Base-by-base conservation (phyloP, 2,329 filamentous ascomycete species). In the Fusarium sp. region DNA sequence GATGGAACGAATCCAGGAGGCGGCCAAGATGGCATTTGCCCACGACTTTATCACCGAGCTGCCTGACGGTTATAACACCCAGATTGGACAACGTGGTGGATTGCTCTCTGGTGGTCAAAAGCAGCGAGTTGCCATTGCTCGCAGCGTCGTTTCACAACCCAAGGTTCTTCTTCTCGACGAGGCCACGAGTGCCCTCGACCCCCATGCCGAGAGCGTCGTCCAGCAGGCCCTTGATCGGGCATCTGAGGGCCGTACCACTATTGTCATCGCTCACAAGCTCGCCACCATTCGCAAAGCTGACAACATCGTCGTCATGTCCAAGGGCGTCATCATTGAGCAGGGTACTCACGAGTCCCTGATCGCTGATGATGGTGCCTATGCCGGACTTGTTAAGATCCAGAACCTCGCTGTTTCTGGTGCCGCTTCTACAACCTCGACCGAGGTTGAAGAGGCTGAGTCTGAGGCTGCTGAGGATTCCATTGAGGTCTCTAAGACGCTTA, bases 71-170 rank as follows among this genome's bases (percentile, higher is more conserved):
- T 84, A 84, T 73, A 84, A 88, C 2, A 91, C 91, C 0, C 82
- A 85, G 9, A 89, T 92, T 9, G 91, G 91, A 7, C 88, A 92
- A 73, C 86, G 87, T 12, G 91, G 91, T 2, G 88, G 90, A 38
- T 88, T 91, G 60, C 82, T 93, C 1, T 91, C 89, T n/a, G 91
- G 91, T 27, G 91, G 91, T 3, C 91, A 93, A 75, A 86, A 90
- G 40, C 91, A 93, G 75, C 85, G 91, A 17, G 84, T 93, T 14
- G 88, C 90, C 1, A 92, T 93, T 66, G 91, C 91, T 4, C 85
- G 91, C 29, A 89, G 88, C 49, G 90, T 93, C 60, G 83, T 92
- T 31, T 87, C 88, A 22, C 82, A 89, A 49, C 90, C 91, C 0
- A 83, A 84, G 2, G 89, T 93, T 27, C 83, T 93, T 3, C 87